Conservation (phyloP, 306 rosid species). For the Quercus variabilis region DNA sequence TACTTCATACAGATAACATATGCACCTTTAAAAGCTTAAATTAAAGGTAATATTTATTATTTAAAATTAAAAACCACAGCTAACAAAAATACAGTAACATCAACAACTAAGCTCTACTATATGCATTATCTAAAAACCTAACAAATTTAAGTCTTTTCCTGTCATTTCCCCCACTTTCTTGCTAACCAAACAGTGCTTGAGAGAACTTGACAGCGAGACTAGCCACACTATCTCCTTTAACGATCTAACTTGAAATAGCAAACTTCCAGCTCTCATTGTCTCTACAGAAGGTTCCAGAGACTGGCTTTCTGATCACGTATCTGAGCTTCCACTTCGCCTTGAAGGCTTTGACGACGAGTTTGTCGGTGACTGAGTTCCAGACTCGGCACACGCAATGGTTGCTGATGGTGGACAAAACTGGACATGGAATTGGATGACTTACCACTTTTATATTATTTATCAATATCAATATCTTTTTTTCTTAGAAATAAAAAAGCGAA, state of each 20-base stretch:
- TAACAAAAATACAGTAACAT: too few relatives aligned
- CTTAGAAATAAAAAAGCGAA: too few relatives aligned
- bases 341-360: slow-evolving; percentile 51
- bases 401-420: too few relatives aligned
- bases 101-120: too few relatives aligned
- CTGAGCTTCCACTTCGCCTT: slow-evolving; percentile 69
- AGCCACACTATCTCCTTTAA: slow-evolving; percentile 74
- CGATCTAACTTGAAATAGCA: slow-evolving; percentile 65
- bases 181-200: neutral
- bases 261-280: slow-evolving; percentile 67
- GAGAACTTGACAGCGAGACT: slow-evolving; percentile 78
- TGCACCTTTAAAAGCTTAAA: too few relatives aligned
- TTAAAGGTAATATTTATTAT: too few relatives aligned
- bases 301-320: slow-evolving; percentile 52
- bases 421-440: too few relatives aligned
- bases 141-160: neutral
- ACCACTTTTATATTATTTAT: too few relatives aligned
- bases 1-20: too few relatives aligned
- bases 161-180: neutral
- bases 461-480: too few relatives aligned
- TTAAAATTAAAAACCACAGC: too few relatives aligned
- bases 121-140: too few relatives aligned
- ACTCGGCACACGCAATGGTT: slow-evolving; percentile 61
- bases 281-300: slow-evolving; percentile 87
- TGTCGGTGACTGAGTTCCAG: slow-evolving; percentile 80